phyloP scores from a whole-genome alignment of 1,139 yeast genomes.

The Magnusiomyces suaveolens region DNA sequence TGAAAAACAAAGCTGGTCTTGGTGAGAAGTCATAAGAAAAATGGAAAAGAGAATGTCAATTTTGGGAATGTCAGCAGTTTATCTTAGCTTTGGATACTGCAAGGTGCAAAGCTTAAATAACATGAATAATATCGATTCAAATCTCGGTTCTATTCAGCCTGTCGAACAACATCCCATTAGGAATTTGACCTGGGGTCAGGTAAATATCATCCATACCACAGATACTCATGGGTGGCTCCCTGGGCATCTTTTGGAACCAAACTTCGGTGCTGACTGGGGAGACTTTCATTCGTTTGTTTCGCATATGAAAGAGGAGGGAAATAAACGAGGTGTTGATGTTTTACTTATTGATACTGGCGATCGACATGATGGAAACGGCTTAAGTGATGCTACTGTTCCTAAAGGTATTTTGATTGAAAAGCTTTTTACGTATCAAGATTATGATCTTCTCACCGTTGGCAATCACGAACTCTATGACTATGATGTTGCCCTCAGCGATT shows the following conservation, averaged over 20 bases:
- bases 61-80: no score
- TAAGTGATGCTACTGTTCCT: constrained; percentile 66
- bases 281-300: constrained; percentile 65
- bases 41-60: no score
- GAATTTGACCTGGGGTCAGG: constrained; percentile 51
- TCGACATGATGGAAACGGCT: constrained; percentile 89
- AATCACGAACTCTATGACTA: constrained; percentile 84
- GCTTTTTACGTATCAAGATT: constrained; percentile 56
- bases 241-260: constrained; percentile 70
- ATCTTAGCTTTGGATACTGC: no score
- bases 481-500: constrained; percentile 59
- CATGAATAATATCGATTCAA: no score
- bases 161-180: constrained; percentile 26
- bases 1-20: no score
- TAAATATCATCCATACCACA: constrained; percentile 84
- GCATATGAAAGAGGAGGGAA: constrained; percentile 41
- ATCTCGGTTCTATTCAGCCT: not conserved
- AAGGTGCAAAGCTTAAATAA: no score
- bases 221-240: constrained; percentile 91
- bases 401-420: constrained; percentile 57
- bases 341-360: constrained; percentile 84
- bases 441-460: constrained; percentile 77
- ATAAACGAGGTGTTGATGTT: constrained; percentile 46
- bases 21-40: no score
- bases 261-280: constrained; percentile 86